These are phyloP conservation scores for Cnidoscolus chayamansa DNA, from an alignment of 441 rosid species.

Conservation along the genomic window DNA sequence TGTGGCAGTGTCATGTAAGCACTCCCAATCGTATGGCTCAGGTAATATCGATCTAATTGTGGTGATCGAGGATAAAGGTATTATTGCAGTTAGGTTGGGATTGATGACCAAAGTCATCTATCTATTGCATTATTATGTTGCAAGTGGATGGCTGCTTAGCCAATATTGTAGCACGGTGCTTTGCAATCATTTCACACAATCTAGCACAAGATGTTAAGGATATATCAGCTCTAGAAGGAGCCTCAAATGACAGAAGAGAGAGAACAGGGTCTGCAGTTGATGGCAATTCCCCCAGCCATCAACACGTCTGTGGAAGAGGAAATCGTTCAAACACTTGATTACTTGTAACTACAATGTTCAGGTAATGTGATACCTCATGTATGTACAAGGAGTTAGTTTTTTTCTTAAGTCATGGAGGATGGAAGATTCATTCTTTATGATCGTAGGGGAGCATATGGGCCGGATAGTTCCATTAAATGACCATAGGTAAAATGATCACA, in stretches of 20 bases:
- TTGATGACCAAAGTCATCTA: background rate
- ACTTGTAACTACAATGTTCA: background rate
- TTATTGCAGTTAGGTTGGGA: slow-evolving; percentile 13
- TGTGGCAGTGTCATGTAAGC: slow-evolving; percentile 20
- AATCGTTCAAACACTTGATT: background rate
- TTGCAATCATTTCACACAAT: slow-evolving; percentile 44
- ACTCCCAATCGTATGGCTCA: slow-evolving; percentile 28
- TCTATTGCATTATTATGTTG: slow-evolving; percentile 18
- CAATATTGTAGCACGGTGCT: slow-evolving; percentile 41
- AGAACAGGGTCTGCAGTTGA: slow-evolving; percentile 41
- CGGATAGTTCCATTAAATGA: no score
- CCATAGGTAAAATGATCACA: no score
- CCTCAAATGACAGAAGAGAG: slow-evolving; percentile 68
- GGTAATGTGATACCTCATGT: background rate
- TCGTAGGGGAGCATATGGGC: no score
- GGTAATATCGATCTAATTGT: slow-evolving; percentile 17
- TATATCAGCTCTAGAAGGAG: slow-evolving; percentile 40
- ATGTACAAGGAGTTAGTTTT: no score
- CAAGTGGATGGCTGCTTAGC: slow-evolving; percentile 33
- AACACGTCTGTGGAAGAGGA: slow-evolving; percentile 18
- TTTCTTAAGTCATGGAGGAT: no score
- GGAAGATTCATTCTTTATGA: no score
- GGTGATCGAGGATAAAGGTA: slow-evolving; percentile 8
- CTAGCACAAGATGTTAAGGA: slow-evolving; percentile 53
- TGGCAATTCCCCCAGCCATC: slow-evolving; percentile 24